Evolutionary conservation across 352 stramenopile species (phyloP), one percentile per base, ranked within the genome.

Genomic region (Pythium sp.): DNA sequence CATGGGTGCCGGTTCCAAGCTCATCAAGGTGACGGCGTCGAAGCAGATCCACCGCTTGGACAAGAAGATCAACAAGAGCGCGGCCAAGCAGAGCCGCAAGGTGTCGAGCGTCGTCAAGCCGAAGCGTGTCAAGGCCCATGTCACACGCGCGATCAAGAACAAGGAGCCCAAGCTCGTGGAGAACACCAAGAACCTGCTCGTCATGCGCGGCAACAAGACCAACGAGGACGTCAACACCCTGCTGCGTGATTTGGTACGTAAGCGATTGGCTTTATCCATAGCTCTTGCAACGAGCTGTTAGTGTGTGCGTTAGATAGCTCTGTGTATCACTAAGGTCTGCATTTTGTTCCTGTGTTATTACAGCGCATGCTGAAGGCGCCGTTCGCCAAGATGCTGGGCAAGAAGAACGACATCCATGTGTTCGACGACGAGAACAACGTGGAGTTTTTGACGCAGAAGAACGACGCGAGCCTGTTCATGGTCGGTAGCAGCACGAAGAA

Each of bases 401-500:
- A 97, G 78, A 97, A 97, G 72, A 97, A 98, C 76, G 92, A 98
- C 70, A 90, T 98, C 56, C 91, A 95, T 74, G 91, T 95, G 60
- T 98, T 98, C 64, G 94, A 98, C 46, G 93, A 98, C 71, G 86
- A 95, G 69, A 97, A 90, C 68, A 89, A 88, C 67, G 76, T 98
- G 26, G 94, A 98, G 76, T 98, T 98, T 69, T 73, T 98, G n/a
- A 90, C 86, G 66, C 76, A 94, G 68, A 99, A 99, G 86, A 99
- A 99, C 79, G 97, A 99, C 79, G 97, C 92, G 69, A 91, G 93
- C 26, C 76, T 99, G 3, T 99, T 99, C 80, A 86, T 94, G 51
- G 77, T 99, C 61, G 97, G 92, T 28, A 97, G 86, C 77, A 93
- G 97, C 87, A 99, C 98, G 67, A 99, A 99, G 82, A 99, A 99